These are phyloP conservation scores for Pueraria montana DNA, from an alignment of 306 rosid genomes.

Conservation along the genomic window DNA sequence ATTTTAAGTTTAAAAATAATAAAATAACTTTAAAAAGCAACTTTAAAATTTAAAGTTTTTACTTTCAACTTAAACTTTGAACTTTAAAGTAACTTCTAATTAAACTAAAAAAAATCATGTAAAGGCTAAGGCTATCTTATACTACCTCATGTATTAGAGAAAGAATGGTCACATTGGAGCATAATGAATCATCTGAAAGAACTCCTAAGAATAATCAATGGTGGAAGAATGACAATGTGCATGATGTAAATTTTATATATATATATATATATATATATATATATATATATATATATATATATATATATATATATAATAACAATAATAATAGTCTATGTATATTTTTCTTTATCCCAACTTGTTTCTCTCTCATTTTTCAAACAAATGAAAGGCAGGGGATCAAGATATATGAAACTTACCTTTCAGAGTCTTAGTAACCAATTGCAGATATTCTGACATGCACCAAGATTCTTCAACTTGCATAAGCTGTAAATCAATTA, in stretches of 20 bases:
- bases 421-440: not conserved
- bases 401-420: not conserved
- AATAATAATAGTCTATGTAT: not conserved
- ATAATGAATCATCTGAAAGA: not conserved
- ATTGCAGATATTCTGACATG: not conserved
- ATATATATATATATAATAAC: not conserved
- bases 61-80: too few species aligned
- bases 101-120: not conserved
- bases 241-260: not conserved
- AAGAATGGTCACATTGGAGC: too few species aligned
- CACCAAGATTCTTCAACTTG: not conserved
- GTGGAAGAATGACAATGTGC: not conserved
- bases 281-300: not conserved
- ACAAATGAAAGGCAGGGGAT: not conserved
- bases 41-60: too few species aligned
- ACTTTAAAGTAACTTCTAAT: too few species aligned
- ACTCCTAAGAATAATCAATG: not conserved
- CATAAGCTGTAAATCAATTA: not conserved
- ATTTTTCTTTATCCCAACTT: not conserved
- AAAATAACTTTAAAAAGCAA: too few species aligned
- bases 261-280: not conserved
- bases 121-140: not conserved
- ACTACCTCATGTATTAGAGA: too few species aligned
- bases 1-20: too few species aligned
- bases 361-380: not conserved